Conservation (phyloP, 2,329 filamentous ascomycete genomes). For the Fusarium mangiferae region DNA sequence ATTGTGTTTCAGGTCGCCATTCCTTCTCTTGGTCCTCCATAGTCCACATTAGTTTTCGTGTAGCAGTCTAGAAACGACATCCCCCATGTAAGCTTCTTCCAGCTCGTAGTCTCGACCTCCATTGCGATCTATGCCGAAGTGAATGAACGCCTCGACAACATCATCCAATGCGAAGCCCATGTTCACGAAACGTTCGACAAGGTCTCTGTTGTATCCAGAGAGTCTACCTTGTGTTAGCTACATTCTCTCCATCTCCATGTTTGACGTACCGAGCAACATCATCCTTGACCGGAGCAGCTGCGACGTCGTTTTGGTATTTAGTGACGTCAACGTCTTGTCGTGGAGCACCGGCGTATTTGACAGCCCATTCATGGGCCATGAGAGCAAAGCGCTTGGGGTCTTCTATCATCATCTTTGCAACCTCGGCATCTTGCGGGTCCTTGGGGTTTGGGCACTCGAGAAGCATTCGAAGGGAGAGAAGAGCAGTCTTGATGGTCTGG, state of each 20-base stretch:
- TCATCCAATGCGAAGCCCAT: conserved; percentile 93
- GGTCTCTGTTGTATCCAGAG: conserved; percentile 84
- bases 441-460: conserved; percentile 94
- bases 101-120: conserved; percentile 83
- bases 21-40: neutral
- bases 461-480: conserved; percentile 92
- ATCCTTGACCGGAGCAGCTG: conserved; percentile 45
- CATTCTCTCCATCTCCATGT: neutral
- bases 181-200: conserved; percentile 83
- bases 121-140: conserved; percentile 82
- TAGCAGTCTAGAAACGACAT: conserved; percentile 86
- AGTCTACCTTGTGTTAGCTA: conserved; percentile 65
- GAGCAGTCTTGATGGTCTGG: conserved; percentile 92
- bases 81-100: conserved; percentile 90
- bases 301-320: conserved; percentile 62
- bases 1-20: conserved; percentile 5
- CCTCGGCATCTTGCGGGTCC: conserved; percentile 96
- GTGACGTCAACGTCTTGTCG: conserved; percentile 51
- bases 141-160: conserved; percentile 87
- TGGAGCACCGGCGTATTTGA: conserved; percentile 83
- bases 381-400: conserved; percentile 82
- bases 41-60: conserved; percentile 69
- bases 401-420: conserved; percentile 87
- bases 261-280: conserved; percentile 46
- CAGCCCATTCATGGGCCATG: conserved; percentile 90